These are phyloP conservation scores for Tuber borchii DNA, from an alignment of 495 filamentous ascomycete genomes.

Conservation along the genomic window DNA sequence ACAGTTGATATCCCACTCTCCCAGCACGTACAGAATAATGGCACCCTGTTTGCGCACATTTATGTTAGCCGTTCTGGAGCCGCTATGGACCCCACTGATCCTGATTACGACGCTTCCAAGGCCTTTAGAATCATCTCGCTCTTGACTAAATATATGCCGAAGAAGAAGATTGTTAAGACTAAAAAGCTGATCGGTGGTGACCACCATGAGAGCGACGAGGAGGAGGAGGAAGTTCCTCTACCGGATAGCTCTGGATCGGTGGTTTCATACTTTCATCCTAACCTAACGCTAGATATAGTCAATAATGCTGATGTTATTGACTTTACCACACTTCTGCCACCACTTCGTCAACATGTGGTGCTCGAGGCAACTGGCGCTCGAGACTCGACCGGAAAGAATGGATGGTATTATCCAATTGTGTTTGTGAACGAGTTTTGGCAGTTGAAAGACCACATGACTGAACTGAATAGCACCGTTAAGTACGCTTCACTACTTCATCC, in stretches of 20 bases:
- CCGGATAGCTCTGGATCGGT: slow-evolving; percentile 57
- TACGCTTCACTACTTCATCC: slow-evolving; percentile 28
- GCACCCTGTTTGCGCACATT: slow-evolving; percentile 89
- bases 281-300: slow-evolving; percentile 82
- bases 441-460: slow-evolving; percentile 78
- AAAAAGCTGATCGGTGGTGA: slow-evolving; percentile 68
- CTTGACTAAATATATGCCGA: slow-evolving; percentile 78
- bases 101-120: slow-evolving; percentile 61
- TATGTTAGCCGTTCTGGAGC: slow-evolving; percentile 71
- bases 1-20: slow-evolving; percentile 75
- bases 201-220: slow-evolving; percentile 47
- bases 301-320: slow-evolving; percentile 65
- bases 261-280: slow-evolving; percentile 88
- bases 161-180: slow-evolving; percentile 89
- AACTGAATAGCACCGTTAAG: slow-evolving; percentile 86
- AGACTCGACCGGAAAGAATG: slow-evolving; percentile 76
- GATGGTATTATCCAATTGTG: slow-evolving; percentile 93
- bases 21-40: slow-evolving; percentile 76
- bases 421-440: slow-evolving; percentile 98
- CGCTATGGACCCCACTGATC: slow-evolving; percentile 64
- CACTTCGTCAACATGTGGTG: slow-evolving; percentile 66
- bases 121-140: slow-evolving; percentile 80
- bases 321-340: slow-evolving; percentile 63
- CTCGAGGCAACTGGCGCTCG: slow-evolving; percentile 68
- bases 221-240: slow-evolving; percentile 41